Percentiles rank a stretch among this genome's conserved stretches.
Conservation (phyloP, 2,329 filamentous ascomycete genomes). For the Huntiella bhutanensis region DNA sequence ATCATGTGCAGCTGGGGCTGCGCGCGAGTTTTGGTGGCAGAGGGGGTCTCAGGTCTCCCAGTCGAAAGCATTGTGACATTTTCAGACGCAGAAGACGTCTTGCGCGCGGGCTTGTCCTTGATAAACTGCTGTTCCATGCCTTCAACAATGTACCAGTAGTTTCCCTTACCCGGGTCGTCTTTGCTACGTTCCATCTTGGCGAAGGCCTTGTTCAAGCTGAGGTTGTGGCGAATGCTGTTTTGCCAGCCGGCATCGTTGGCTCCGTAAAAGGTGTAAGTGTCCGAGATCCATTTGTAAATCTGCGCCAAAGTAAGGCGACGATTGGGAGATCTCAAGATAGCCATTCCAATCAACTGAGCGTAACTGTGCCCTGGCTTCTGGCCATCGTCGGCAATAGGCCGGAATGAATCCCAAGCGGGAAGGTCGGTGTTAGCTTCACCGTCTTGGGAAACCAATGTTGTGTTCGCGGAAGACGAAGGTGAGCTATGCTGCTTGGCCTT, state of each 20-base stretch:
- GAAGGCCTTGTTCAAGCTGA: constrained; percentile 92
- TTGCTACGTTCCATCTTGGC: constrained; percentile 90
- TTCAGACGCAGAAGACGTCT: constrained; percentile 34
- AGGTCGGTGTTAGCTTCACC: constrained; percentile 8
- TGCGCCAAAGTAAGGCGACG: constrained; percentile 76
- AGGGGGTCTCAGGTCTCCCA: constrained; percentile 23
- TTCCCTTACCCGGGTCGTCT: constrained; percentile 91
- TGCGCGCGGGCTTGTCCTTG: constrained; percentile 60
- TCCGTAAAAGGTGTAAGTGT: constrained; percentile 77
- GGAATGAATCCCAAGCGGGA: constrained; percentile 63
- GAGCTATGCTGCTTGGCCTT: constrained; percentile 35
- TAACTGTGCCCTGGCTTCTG: constrained; percentile 84
- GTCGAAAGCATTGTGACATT: constrained; percentile 39
- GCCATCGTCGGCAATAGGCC: constrained; percentile 65
- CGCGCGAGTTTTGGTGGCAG: constrained; percentile 19
- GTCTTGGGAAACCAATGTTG: constrained; percentile 17
- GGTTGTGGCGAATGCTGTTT: constrained; percentile 96
- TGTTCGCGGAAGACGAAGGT: too few species aligned
- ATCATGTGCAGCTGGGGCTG: constrained; percentile 16
- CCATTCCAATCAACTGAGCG: constrained; percentile 89
- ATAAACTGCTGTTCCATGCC: constrained; percentile 79
- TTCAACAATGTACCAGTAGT: constrained; percentile 89
- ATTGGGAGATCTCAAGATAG: constrained; percentile 70
- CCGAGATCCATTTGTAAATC: constrained; percentile 99
- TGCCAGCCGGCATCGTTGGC: constrained; percentile 82